Evolutionary conservation across 2,329 filamentous ascomycete species (phyloP).

Genomic region (Cryphonectria japonica): DNA sequence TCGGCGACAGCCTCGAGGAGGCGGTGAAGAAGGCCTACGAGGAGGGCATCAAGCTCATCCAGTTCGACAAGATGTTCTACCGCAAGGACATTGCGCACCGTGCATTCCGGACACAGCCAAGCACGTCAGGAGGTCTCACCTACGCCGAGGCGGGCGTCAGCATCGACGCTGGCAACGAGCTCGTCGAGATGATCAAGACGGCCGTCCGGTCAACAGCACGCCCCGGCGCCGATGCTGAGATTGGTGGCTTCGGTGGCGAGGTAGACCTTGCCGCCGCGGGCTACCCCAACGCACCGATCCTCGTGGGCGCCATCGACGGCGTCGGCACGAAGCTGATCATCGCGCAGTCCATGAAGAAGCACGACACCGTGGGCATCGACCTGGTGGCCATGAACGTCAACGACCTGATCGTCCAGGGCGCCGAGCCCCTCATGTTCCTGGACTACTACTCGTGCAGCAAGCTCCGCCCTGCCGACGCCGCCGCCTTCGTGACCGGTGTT

Average conservation of each 20-base stretch:
- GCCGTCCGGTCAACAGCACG: conserved; percentile 84
- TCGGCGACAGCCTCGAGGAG: conserved; percentile 70
- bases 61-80: conserved; percentile 89
- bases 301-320: conserved; percentile 95
- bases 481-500: conserved; percentile 88
- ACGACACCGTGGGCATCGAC: conserved; percentile 94
- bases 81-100: conserved; percentile 90
- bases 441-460: conserved; percentile 97
- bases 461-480: conserved; percentile 76
- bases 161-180: conserved; percentile 90
- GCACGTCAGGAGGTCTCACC: conserved; percentile 60
- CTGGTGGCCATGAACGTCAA: conserved; percentile 99
- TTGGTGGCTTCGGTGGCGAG: conserved; percentile 92
- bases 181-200: conserved; percentile 89
- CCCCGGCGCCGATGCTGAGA: conserved; percentile 87
- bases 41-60: conserved; percentile 74
- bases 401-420: conserved; percentile 93
- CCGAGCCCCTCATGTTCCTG: conserved; percentile 92
- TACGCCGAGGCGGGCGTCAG: conserved; percentile 94
- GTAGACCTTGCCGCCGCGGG: conserved; percentile 78
- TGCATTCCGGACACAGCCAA: conserved; percentile 55
- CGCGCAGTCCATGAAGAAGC: conserved; percentile 85
- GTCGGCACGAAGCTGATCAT: conserved; percentile 98
- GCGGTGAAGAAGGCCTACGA: conserved; percentile 86
- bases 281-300: conserved; percentile 73